Evolutionary conservation across 2,329 filamentous ascomycete species (phyloP).

Genomic region (Aurifilum marmelostoma): DNA sequence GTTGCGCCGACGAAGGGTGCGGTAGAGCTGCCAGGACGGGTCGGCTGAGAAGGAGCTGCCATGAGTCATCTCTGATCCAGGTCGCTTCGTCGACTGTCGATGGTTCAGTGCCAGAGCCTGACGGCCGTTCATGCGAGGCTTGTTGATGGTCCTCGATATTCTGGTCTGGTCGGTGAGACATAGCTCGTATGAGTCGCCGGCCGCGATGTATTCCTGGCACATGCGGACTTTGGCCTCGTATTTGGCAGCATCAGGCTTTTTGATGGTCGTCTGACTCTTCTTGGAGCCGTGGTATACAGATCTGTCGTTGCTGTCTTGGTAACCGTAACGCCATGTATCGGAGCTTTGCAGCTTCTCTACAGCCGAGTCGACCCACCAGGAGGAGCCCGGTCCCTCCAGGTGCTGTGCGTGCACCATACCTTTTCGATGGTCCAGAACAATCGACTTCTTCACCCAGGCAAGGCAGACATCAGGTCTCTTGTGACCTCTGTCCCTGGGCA

Average conservation of each 20-base stretch:
- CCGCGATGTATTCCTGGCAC: constrained; percentile 73
- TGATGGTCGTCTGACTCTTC: constrained; percentile 35
- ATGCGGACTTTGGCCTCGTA: constrained; percentile 70
- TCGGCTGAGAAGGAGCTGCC: constrained; percentile 19
- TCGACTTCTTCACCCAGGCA: constrained; percentile 74
- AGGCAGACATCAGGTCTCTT: constrained; percentile 72
- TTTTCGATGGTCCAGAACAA: constrained; percentile 74
- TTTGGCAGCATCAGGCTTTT: constrained; percentile 29
- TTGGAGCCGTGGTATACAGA: constrained; percentile 28
- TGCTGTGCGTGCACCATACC: constrained; percentile 69
- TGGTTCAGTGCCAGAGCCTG: constrained; percentile 33
- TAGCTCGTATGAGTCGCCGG: constrained; percentile 83
- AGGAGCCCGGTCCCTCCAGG: constrained; percentile 46
- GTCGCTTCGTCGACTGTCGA: not conserved
- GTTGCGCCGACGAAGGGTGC: constrained; percentile 69
- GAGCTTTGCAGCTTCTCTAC: constrained; percentile 37
- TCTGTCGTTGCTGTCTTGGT: constrained; percentile 29
- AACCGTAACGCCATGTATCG: constrained; percentile 34
- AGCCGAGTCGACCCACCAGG: constrained; percentile 57
- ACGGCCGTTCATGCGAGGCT: constrained; percentile 35
- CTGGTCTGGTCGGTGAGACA: constrained; percentile 78
- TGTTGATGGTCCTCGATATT: constrained; percentile 45
- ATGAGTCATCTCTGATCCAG: not conserved
- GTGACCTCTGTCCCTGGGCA: constrained; percentile 41
- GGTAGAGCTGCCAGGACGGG: constrained; percentile 72